A percentile compares a stretch with the other conserved stretches of the same genome.
Conservation (phyloP, 208 protist species). For the Leishmania amazonensis region DNA sequence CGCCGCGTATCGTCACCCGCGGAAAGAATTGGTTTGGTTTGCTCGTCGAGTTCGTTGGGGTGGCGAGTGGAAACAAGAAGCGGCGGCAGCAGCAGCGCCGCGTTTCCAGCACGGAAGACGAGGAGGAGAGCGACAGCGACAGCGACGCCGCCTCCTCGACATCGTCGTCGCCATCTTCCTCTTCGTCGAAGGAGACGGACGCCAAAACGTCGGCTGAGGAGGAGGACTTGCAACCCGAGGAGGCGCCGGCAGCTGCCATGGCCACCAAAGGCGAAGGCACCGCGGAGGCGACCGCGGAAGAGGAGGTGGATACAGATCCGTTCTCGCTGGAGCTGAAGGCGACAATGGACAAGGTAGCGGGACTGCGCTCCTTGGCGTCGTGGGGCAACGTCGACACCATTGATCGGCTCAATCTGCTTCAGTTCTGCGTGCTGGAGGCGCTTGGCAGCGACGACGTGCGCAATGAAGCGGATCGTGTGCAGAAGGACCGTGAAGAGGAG, state of each 20-base stretch:
- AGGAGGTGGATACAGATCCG: slow-evolving; percentile 29
- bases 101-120: slow-evolving; percentile 19
- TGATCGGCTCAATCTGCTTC: slow-evolving; percentile 80
- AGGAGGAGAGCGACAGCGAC: slow-evolving; percentile 26
- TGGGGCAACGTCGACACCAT: slow-evolving; percentile 83
- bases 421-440: slow-evolving; percentile 72
- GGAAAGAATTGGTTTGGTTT: slow-evolving; percentile 83
- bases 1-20: slow-evolving; percentile 52
- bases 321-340: slow-evolving; percentile 54
- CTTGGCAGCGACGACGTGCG: slow-evolving; percentile 52
- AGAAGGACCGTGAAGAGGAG: slow-evolving; percentile 56
- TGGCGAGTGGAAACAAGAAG: slow-evolving; percentile 75
- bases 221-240: background rate
- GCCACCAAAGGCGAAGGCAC: slow-evolving; percentile 12
- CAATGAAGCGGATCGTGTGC: slow-evolving; percentile 59
- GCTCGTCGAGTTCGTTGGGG: slow-evolving; percentile 75
- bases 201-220: slow-evolving; percentile 20
- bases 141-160: background rate
- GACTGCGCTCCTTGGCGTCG: slow-evolving; percentile 61
- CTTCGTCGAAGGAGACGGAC: background rate
- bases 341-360: slow-evolving; percentile 63
- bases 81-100: slow-evolving; percentile 34
- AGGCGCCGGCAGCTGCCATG: slow-evolving; percentile 5
- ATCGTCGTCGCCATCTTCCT: background rate
- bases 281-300: background rate